A percentile compares a stretch with the other conserved stretches of the same genome.
These are phyloP conservation scores for Euphorbia peplus DNA, from an alignment of 345 rosid genomes.

Conservation along the genomic window DNA sequence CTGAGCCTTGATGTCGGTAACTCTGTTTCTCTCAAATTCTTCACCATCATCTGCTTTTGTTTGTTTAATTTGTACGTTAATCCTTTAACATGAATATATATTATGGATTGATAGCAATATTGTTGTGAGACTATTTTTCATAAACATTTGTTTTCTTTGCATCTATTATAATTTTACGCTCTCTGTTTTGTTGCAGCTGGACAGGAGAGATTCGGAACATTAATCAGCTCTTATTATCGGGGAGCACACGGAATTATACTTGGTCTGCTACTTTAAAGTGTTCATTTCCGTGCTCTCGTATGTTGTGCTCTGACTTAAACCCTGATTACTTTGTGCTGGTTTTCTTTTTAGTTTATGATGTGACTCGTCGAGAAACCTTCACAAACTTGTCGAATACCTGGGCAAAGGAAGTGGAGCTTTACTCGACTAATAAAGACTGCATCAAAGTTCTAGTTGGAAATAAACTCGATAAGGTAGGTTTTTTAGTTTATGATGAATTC, in stretches of 20 bases:
- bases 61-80: background rate
- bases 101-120: background rate
- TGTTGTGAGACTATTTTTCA: background rate
- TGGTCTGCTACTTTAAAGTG: conserved; percentile 36
- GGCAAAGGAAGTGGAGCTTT: conserved; percentile 83
- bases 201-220: conserved; percentile 85
- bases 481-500: background rate
- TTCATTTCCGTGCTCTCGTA: background rate
- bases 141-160: background rate
- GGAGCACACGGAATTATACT: conserved; percentile 95
- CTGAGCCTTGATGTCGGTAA: too few relatives aligned
- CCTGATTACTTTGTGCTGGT: conserved; percentile 4
- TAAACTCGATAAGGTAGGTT: conserved; percentile 75
- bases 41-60: background rate
- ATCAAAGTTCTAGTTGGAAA: conserved; percentile 79
- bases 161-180: background rate
- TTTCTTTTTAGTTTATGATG: conserved; percentile 67
- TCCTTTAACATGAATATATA: background rate
- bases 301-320: conserved; percentile 14
- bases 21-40: too few relatives aligned
- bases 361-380: conserved; percentile 78
- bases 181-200: conserved; percentile 63
- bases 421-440: conserved; percentile 73
- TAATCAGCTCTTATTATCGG: conserved; percentile 85
- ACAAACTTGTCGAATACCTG: conserved; percentile 70